Percentiles rank a stretch among this genome's conserved stretches.
These are phyloP conservation scores for Zygoascus tannicola DNA, from an alignment of 805 yeast species.

Conservation along the genomic window DNA sequence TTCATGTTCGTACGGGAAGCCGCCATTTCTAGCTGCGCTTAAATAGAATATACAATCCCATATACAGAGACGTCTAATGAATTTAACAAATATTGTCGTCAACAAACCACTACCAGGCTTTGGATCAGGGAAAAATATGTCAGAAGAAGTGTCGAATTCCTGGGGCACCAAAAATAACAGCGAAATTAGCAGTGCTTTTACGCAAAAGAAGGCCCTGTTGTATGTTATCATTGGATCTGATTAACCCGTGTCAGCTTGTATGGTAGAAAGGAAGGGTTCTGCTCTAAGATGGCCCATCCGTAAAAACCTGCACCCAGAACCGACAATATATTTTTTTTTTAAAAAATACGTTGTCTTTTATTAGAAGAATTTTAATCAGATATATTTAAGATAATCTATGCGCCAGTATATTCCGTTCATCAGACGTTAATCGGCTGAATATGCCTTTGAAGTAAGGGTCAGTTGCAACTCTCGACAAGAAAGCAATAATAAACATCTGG, in stretches of 20 bases:
- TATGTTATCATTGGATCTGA: background rate
- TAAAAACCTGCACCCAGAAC: no score
- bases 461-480: constrained; percentile 20
- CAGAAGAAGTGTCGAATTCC: constrained; percentile 44
- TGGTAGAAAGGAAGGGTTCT: no score
- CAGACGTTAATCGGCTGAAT: background rate
- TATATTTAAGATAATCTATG: background rate
- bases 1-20: constrained; percentile 67
- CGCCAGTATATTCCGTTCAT: background rate
- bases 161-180: constrained; percentile 34
- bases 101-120: background rate
- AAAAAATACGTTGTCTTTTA: no score
- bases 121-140: constrained; percentile 25
- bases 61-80: constrained; percentile 37
- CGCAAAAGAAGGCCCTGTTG: constrained; percentile 6
- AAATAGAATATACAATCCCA: constrained; percentile 86
- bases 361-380: background rate
- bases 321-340: no score
- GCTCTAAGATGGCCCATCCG: no score
- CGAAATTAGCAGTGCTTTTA: constrained; percentile 26
- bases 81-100: constrained; percentile 5
- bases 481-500: constrained; percentile 18
- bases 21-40: constrained; percentile 42
- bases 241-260: no score
- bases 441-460: background rate